A percentile compares a stretch with the other conserved stretches of the same genome.
Conservation (phyloP, 805 yeast genomes). For the Yarrowia sp. region DNA sequence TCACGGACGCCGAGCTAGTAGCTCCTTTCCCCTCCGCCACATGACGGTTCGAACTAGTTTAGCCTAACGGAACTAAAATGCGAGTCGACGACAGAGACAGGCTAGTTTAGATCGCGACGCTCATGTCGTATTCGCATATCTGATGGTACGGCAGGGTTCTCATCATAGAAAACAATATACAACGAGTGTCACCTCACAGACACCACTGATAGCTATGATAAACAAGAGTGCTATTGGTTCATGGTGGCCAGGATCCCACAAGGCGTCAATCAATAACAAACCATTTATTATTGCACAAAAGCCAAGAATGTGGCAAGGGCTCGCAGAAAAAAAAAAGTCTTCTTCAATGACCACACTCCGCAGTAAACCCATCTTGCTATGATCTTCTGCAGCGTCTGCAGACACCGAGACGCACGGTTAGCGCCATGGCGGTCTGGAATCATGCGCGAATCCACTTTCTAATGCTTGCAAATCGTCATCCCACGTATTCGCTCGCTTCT, state of each 20-base stretch:
- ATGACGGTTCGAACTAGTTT: constrained; percentile 9
- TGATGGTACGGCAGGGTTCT: constrained; percentile 2
- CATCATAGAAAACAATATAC: no score
- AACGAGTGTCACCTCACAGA: no score
- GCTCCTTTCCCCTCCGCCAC: constrained; percentile 8
- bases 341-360: not conserved
- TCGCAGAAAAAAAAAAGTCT: not conserved
- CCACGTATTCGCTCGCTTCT: not conserved
- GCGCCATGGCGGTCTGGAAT: constrained; percentile 2
- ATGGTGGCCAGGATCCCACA: not conserved
- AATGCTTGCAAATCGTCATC: not conserved
- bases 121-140: constrained; percentile 3
- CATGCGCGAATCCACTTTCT: not conserved
- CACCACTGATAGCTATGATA: not conserved
- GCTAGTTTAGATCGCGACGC: not conserved
- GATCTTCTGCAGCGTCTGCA: not conserved
- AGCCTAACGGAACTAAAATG: constrained; percentile 7
- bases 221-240: not conserved
- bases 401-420: not conserved
- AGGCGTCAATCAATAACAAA: not conserved
- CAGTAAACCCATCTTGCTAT: constrained; percentile 11
- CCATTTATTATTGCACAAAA: not conserved
- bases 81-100: not conserved
- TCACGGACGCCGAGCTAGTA: not conserved
- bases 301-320: constrained; percentile 6